Base-by-base conservation (phyloP, 306 rosid species). In the Oemleria cerasiformis region DNA sequence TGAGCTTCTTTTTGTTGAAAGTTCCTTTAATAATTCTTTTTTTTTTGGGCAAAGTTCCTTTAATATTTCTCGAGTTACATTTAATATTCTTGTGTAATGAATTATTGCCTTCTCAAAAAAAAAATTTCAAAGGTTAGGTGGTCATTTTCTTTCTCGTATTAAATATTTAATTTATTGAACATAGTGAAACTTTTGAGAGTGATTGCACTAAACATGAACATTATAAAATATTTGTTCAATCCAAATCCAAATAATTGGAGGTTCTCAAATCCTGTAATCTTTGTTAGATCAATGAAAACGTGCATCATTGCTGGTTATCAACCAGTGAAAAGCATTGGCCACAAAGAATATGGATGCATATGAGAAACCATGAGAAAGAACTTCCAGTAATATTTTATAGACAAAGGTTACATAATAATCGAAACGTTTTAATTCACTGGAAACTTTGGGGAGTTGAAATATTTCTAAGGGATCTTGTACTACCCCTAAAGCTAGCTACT, bases 401-500 rank as follows among this genome's bases (percentile, higher is more conserved):
- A 67, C 30, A 34, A 25, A n/a, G n/a, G n/a, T n/a, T n/a, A n/a
- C n/a, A 10, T 55, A 4, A 25, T 4, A 55, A 17, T 14, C 7
- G 16, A 12, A 66, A 34, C 19, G 13, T 38, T 19, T 68, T 15
- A 69, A 13, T 39, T 69, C 63, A 20, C 14, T 14, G 16, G 16
- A 57, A 41, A 21, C 5, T 38, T 1, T 8, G 54, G 5, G 7
- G 4, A 39, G 61, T 48, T 5, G 41, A 40, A 15, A 40, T 8
- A 9, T 40, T 53, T 53, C 30, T 2, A 30, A 34, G n/a, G 42
- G 42, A 59, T 40, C 5, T 16, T 56, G 65, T 40, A 55, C 65
- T 21, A 55, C 64, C 16, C 15, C 68, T 74, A 72, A 44, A 41
- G 53, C 75, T 84, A 57, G 53, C 77, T 87, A 87, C 75, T 80